A percentile compares a stretch with the other conserved stretches of the same genome.
Conservation (phyloP, 129 eudicot genomes). For the Heracleum sosnowskyi region DNA sequence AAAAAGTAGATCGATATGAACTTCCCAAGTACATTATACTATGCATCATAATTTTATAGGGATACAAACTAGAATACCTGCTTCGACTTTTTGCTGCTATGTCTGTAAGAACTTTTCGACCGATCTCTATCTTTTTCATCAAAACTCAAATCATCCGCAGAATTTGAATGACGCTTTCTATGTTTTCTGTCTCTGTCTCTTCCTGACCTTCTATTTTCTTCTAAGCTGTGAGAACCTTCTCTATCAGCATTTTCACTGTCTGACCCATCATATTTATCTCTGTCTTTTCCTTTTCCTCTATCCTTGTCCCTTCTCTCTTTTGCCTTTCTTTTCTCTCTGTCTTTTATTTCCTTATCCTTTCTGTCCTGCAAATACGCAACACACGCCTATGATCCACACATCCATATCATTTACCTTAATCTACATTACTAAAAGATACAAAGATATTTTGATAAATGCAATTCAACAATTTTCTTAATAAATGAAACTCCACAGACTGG, state of each 20-base stretch:
- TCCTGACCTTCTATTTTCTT: conserved; percentile 2
- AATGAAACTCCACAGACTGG: neutral
- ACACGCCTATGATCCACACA: neutral
- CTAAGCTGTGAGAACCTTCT: conserved; percentile 17
- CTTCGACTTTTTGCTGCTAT: conserved; percentile 53
- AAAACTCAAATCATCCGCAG: conserved; percentile 33
- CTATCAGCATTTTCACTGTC: conserved; percentile 42
- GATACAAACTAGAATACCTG: conserved; percentile 24
- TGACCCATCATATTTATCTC: conserved; percentile 40
- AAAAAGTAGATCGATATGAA: neutral
- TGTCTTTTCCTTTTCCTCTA: conserved; percentile 45
- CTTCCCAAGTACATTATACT: neutral
- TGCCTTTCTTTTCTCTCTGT: conserved; percentile 49
- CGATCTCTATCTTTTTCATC: conserved; percentile 48
- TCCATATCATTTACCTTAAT: neutral
- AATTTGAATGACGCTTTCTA: conserved; percentile 33
- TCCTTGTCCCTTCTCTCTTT: conserved; percentile 55
- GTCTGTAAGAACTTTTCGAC: conserved; percentile 46
- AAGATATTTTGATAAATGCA: neutral
- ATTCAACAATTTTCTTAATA: neutral
- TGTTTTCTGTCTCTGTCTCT: conserved; percentile 59
- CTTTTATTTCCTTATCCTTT: conserved; percentile 46
- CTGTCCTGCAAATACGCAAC: conserved; percentile 36
- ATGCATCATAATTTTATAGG: neutral
- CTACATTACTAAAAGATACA: neutral